Evolutionary conservation across 805 yeast genomes (phyloP).

Genomic region (Nakazawaea populi): DNA sequence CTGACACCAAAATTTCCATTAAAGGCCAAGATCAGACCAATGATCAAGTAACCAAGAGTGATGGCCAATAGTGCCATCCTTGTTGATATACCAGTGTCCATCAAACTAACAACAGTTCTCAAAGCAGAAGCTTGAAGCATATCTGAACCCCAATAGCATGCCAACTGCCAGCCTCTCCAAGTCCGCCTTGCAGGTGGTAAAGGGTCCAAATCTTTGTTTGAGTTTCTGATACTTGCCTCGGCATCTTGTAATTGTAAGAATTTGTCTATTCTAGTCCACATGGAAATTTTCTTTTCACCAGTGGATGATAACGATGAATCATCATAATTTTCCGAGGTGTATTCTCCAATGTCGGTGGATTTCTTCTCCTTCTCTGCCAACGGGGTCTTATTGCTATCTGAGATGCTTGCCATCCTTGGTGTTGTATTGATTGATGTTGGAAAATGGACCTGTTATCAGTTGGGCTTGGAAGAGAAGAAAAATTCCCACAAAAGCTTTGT

Average conservation of each 20-base stretch:
- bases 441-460: background rate
- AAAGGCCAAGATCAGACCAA: constrained; percentile 16
- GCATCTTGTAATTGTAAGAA: constrained; percentile 5
- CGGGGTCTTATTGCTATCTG: background rate
- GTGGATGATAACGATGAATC: background rate
- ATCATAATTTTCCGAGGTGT: background rate
- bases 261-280: constrained; percentile 12
- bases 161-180: constrained; percentile 18
- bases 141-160: constrained; percentile 22
- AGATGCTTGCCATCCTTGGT: background rate
- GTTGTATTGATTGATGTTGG: background rate
- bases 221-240: constrained; percentile 5
- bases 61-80: constrained; percentile 15
- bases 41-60: constrained; percentile 17
- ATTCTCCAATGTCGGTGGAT: background rate
- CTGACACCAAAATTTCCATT: constrained; percentile 28
- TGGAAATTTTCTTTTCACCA: constrained; percentile 1
- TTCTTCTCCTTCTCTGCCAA: background rate
- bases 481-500: background rate
- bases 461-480: background rate
- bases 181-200: constrained; percentile 18
- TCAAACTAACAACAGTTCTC: constrained; percentile 15
- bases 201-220: constrained; percentile 14
- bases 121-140: constrained; percentile 19
- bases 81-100: constrained; percentile 16